Percentiles rank a stretch among this genome's conserved stretches.
Conservation (phyloP, 2,329 filamentous ascomycete genomes). For the Lachnellula suecica region DNA sequence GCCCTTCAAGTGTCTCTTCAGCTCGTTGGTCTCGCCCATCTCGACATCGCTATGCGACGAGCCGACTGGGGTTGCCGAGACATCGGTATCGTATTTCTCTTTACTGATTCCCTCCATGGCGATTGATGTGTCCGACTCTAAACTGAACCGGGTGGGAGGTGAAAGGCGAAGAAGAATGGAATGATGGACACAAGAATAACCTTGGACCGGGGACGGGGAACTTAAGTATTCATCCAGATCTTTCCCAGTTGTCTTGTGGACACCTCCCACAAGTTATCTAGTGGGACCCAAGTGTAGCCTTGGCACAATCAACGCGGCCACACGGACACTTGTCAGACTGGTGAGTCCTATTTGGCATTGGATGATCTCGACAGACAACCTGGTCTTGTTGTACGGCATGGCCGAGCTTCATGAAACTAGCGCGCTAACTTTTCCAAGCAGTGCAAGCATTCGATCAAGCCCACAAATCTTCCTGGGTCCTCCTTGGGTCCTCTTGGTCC, state of each 20-base stretch:
- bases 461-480: no score
- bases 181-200: constrained; percentile 1
- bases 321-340: neutral
- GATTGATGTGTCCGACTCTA: constrained; percentile 9
- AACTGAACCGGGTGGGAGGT: constrained; percentile 16
- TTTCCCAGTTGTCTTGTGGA: neutral
- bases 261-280: constrained; percentile 16
- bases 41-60: constrained; percentile 20
- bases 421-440: neutral
- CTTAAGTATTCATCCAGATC: constrained; percentile 17
- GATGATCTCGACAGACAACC: neutral
- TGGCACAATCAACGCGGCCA: constrained; percentile 3
- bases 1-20: constrained; percentile 41
- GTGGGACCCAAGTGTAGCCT: constrained; percentile 3
- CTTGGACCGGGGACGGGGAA: neutral
- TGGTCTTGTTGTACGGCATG: constrained; percentile 7
- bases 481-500: neutral
- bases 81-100: constrained; percentile 17
- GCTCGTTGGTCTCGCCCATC: constrained; percentile 29
- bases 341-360: no score
- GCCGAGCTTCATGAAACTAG: constrained; percentile 4
- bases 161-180: constrained; percentile 6
- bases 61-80: neutral
- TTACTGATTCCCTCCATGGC: constrained; percentile 7
- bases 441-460: neutral